Evolutionary conservation across 2,329 filamentous ascomycete genomes (phyloP).

Genomic region (Phyllosticta citriasiana): DNA sequence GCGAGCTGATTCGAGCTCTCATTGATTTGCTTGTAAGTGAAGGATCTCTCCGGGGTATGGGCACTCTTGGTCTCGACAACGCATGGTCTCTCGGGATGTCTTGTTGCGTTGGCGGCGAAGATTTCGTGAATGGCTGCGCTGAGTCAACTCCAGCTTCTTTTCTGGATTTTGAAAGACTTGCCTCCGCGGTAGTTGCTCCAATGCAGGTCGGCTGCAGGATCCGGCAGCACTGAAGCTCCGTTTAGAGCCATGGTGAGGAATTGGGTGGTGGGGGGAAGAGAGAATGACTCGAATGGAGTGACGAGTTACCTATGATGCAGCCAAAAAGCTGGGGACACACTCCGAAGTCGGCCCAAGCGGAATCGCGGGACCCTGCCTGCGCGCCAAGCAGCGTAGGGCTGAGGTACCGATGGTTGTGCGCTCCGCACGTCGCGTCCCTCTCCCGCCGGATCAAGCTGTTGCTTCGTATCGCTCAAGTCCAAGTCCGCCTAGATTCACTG

Average conservation of each 20-base stretch:
- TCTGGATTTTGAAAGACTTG: background rate
- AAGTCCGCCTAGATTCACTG: background rate
- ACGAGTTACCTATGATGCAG: slow-evolving; percentile 1
- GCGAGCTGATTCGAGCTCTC: slow-evolving; percentile 74
- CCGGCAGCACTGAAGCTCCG: slow-evolving; percentile 36
- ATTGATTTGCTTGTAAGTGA: slow-evolving; percentile 79
- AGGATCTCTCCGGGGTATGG: slow-evolving; percentile 50
- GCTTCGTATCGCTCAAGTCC: background rate
- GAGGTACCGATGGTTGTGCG: background rate
- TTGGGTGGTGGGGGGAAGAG: background rate
- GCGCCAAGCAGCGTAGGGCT: background rate
- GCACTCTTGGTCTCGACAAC: slow-evolving; percentile 54
- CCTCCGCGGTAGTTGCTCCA: slow-evolving; percentile 54
- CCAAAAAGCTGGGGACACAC: slow-evolving; percentile 10
- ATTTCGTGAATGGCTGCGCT: slow-evolving; percentile 54
- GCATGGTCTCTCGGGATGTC: slow-evolving; percentile 57
- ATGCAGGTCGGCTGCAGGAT: slow-evolving; percentile 57
- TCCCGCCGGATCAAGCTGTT: background rate
- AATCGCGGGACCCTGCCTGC: background rate
- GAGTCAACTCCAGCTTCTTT: background rate
- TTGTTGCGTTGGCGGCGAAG: slow-evolving; percentile 56
- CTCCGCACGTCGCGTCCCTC: background rate
- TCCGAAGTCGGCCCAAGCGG: slow-evolving; percentile 2
- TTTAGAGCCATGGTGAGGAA: slow-evolving; percentile 3
- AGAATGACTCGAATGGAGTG: background rate